These are phyloP conservation scores for Fragilariopsis cylindrus DNA, from an alignment of 108 stramenopile genomes.

Conservation along the genomic window DNA sequence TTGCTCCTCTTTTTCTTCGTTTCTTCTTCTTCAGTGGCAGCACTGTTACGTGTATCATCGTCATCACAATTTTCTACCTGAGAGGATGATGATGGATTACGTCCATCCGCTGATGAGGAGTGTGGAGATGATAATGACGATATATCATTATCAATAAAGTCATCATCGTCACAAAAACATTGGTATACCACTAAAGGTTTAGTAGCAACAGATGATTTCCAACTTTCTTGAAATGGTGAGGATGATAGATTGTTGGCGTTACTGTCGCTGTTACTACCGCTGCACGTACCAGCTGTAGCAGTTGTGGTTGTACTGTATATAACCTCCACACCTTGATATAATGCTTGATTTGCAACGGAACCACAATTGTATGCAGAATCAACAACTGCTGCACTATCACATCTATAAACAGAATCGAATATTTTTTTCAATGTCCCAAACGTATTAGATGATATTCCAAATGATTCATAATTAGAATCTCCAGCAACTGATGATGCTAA, in stretches of 20 bases:
- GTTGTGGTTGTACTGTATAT: background rate
- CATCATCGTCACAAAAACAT: conserved; percentile 10
- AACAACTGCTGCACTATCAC: conserved; percentile 12
- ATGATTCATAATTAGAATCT: no score
- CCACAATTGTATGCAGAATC: background rate
- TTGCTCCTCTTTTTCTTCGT: background rate
- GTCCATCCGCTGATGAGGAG: background rate
- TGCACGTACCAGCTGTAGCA: background rate
- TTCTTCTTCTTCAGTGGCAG: background rate
- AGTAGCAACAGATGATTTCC: conserved; percentile 2
- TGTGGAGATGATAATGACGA: background rate
- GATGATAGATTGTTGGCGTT: no score
- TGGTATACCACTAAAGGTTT: background rate
- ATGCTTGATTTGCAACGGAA: background rate
- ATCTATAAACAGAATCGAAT: conserved; percentile 3
- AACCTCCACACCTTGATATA: conserved; percentile 17
- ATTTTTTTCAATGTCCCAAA: background rate
- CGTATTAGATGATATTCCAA: no score
- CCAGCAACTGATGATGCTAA: no score
- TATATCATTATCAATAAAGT: background rate
- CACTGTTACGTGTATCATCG: background rate
- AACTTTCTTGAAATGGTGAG: no score
- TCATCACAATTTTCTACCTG: background rate
- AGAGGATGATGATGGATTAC: background rate
- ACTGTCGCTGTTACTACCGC: background rate